Percentiles rank a stretch among this genome's conserved stretches.
These are phyloP conservation scores for Hymenoscyphus fructigenus DNA, from an alignment of 2,329 filamentous ascomycete species.

Conservation along the genomic window DNA sequence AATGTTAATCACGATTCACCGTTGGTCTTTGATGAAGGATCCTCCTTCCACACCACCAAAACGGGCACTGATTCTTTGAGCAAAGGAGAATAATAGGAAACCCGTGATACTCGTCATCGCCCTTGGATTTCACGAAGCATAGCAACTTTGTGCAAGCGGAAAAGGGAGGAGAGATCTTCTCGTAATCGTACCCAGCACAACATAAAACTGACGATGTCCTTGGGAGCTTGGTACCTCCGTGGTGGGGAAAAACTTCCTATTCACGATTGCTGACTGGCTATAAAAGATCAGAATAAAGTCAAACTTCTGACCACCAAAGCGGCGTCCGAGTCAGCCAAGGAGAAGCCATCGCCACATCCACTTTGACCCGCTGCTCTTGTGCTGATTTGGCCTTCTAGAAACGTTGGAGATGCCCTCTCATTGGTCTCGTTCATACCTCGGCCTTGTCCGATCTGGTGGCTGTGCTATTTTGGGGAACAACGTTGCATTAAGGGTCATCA, in stretches of 20 bases:
- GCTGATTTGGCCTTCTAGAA: not conserved
- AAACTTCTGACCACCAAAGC: too few species aligned
- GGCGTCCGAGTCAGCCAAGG: not conserved
- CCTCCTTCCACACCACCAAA: not conserved
- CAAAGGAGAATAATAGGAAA: not conserved
- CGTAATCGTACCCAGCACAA: too few species aligned
- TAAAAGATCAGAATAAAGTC: too few species aligned
- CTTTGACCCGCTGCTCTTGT: not conserved
- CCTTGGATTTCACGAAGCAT: not conserved
- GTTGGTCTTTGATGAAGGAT: not conserved
- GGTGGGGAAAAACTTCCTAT: not conserved
- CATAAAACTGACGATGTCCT: too few species aligned
- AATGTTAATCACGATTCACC: constrained; percentile 2
- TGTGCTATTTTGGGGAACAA: constrained; percentile 4
- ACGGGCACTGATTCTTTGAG: not conserved
- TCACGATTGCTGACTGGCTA: too few species aligned
- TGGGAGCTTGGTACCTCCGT: not conserved
- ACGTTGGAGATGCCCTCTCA: not conserved
- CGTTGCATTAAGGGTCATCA: not conserved
- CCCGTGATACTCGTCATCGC: constrained; percentile 1
- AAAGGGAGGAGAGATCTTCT: not conserved
- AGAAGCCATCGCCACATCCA: not conserved
- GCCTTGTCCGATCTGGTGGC: not conserved
- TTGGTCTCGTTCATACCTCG: not conserved
- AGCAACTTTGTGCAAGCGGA: not conserved